A percentile compares a stretch with the other conserved stretches of the same genome.
Evolutionary conservation across 371 early-diverging fungal genomes (phyloP).

Genomic region (Coemansia linderi): DNA sequence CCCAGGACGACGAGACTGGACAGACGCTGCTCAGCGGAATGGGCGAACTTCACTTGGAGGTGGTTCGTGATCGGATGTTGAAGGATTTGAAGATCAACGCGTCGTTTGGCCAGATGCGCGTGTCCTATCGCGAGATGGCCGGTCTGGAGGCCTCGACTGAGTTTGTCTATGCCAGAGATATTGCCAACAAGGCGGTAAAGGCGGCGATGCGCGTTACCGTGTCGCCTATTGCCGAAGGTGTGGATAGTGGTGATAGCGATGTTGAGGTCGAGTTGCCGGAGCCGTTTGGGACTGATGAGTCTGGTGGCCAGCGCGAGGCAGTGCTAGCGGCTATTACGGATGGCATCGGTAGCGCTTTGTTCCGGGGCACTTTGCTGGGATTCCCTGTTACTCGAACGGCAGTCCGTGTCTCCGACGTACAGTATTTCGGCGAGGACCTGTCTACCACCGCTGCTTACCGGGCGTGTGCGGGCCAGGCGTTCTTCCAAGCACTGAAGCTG

Average conservation of each 20-base stretch:
- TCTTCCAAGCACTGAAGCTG: constrained; percentile 62
- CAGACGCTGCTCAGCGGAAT: constrained; percentile 92
- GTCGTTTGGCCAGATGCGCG: constrained; percentile 82
- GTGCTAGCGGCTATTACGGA: constrained; percentile 60
- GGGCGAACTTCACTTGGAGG: constrained; percentile 96
- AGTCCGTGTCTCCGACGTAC: constrained; percentile 58
- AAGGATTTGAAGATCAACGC: constrained; percentile 80
- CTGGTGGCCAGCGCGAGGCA: neutral
- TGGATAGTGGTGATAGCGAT: constrained; percentile 20
- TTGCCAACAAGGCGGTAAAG: constrained; percentile 71
- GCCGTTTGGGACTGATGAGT: constrained; percentile 21
- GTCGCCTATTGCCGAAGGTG: constrained; percentile 51
- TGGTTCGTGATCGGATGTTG: constrained; percentile 77
- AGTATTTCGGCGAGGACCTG: constrained; percentile 65
- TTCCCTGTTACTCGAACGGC: constrained; percentile 74
- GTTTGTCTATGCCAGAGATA: constrained; percentile 65
- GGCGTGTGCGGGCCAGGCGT: constrained; percentile 65
- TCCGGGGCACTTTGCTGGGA: constrained; percentile 79
- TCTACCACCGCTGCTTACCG: constrained; percentile 71
- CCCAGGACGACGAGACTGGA: constrained; percentile 81
- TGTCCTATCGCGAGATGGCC: constrained; percentile 85
- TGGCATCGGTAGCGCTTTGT: constrained; percentile 73
- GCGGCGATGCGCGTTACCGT: constrained; percentile 66
- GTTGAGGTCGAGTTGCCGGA: constrained; percentile 23
- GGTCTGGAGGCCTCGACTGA: constrained; percentile 46